Base-by-base conservation (phyloP, 169 alveolate species). In the Theileria orientalis region DNA sequence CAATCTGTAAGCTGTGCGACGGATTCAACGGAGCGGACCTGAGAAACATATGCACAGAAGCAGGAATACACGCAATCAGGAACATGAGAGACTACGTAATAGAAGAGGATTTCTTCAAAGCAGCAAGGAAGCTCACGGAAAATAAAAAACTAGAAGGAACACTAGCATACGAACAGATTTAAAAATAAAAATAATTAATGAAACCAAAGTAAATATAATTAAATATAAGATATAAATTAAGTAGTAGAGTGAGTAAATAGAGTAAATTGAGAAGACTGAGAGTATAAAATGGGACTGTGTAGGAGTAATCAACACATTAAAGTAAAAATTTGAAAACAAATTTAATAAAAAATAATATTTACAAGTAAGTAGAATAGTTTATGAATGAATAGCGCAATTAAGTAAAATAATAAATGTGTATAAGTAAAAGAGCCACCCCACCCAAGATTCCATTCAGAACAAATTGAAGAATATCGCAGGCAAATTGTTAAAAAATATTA, bases 1-100 rank as follows among this genome's bases (percentile, higher is more conserved):
- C 98, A 25, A 85, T 98, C 67, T 93, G 97, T 66, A 94, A 96
- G 67, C 93, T 96, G 46, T 94, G 98, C 75, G 99, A 97, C 85
- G 99, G 98, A 13, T 97, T 97, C 90, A 97, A 97, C 79, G 99
- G 99, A 25, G 99, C 99, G 0, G 99, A 98, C 82, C 80, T 97
- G 94, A 95, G 99, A 74, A 97, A 97, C 83, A 98, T 97, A 14
- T 98, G 99, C 85, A 96, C 99, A n/a, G 99, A 97, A 77, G 99
- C 98, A 2, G 98, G 98, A 21, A 78, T 78, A 32, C 56, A 52
- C 77, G 99, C 99, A 16, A 96, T 98, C 54, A 94, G 99, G 69
- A 99, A 97, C 25, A 98, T 95, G 89, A 93, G 99, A 49, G 99
- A 97, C 83, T 96, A 96, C 80, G 98, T 96, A 40, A 90, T 96